A percentile compares a stretch with the other conserved stretches of the same genome.
These are phyloP conservation scores for Cymbopogon flexuosus DNA, from an alignment of 202 grass and related monocot genomes.

Conservation along the genomic window DNA sequence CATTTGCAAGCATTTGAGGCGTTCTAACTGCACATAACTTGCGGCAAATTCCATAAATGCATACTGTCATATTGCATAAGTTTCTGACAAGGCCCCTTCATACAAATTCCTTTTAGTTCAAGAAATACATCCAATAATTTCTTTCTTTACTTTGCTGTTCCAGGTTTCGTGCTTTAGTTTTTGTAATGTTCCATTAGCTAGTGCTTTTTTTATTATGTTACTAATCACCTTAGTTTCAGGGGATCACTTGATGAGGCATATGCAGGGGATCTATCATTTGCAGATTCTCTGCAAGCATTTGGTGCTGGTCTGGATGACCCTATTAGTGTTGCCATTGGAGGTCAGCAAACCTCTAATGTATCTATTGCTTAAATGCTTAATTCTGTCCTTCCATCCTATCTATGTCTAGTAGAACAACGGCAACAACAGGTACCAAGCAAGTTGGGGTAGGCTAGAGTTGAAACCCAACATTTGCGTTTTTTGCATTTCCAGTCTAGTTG, in stretches of 20 bases:
- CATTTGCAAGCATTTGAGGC: conserved; percentile 15
- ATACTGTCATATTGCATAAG: neutral
- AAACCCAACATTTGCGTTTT: neutral
- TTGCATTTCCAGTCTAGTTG: neutral
- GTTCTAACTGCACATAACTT: neutral
- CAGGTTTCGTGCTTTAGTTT: neutral
- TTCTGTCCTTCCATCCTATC: conserved; percentile 25
- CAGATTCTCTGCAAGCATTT: conserved; percentile 74
- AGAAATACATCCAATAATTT: neutral
- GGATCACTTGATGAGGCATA: conserved; percentile 88
- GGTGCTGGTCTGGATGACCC: conserved; percentile 90
- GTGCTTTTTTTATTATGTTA: neutral
- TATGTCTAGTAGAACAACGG: conserved; percentile 7
- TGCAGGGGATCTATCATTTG: conserved; percentile 73
- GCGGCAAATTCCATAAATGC: neutral
- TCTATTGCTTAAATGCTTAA: conserved; percentile 27
- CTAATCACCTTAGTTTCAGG: conserved; percentile 50
- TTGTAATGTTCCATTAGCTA: neutral
- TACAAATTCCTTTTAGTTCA: neutral
- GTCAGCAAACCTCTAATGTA: conserved; percentile 39
- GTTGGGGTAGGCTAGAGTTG: neutral
- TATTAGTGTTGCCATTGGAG: conserved; percentile 94
- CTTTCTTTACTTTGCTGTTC: conserved; percentile 20
- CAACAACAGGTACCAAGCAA: neutral
- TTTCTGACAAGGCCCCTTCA: neutral